A percentile compares a stretch with the other conserved stretches of the same genome.
Conservation (phyloP, 169 alveolate genomes). For the Eimeria praecox region DNA sequence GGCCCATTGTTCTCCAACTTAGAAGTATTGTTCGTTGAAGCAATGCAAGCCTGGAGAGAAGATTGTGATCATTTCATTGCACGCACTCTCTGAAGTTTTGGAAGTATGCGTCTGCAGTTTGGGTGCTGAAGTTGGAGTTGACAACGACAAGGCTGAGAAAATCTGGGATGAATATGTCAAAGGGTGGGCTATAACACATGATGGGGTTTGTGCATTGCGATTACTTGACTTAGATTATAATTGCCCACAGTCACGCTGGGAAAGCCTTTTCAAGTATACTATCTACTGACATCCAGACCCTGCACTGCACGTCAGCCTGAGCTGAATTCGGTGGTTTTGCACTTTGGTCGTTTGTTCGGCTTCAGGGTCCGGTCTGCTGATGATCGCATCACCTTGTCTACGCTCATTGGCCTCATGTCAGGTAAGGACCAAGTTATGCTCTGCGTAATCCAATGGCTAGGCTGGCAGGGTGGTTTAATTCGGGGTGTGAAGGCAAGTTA, state of each 20-base stretch:
- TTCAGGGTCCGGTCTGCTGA: slow-evolving; percentile 62
- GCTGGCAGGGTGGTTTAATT: neutral
- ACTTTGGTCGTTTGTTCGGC: neutral
- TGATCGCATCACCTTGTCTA: slow-evolving; percentile 63
- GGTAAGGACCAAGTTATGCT: neutral
- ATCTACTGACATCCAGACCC: neutral
- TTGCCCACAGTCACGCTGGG: neutral
- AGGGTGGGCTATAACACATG: neutral
- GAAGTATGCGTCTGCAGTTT: slow-evolving; percentile 26
- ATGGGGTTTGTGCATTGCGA: neutral
- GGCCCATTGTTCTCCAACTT: neutral
- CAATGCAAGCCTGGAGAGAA: neutral
- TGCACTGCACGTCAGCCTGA: neutral
- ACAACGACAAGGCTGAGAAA: slow-evolving; percentile 70
- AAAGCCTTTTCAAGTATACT: neutral
- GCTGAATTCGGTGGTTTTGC: neutral
- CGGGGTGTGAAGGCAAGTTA: neutral
- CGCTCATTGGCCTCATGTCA: slow-evolving; percentile 75
- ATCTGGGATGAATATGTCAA: slow-evolving; percentile 75
- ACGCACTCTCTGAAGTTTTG: neutral
- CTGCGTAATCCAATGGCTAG: neutral
- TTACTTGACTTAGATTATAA: neutral
- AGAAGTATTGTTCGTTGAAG: neutral
- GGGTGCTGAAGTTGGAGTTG: slow-evolving; percentile 70
- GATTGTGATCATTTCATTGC: neutral